Conservation (phyloP, 2,329 filamentous ascomycete genomes). For the Colletotrichum cereale region DNA sequence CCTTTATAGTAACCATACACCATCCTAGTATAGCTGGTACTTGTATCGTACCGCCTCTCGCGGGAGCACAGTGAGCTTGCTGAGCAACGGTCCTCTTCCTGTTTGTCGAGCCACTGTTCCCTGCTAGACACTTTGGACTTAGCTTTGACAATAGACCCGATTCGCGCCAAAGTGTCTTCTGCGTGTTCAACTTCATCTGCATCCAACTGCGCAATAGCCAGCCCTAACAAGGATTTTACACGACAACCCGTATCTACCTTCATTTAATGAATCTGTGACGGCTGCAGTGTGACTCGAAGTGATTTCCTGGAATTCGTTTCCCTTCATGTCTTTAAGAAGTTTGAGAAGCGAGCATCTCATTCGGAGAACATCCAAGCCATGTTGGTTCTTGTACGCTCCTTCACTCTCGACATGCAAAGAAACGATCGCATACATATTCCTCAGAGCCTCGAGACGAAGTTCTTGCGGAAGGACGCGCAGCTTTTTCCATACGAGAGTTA, state of each 20-base stretch:
- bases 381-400: neutral
- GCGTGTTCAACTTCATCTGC: neutral
- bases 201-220: neutral
- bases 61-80: neutral
- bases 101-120: neutral
- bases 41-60: neutral
- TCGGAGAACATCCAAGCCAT: neutral
- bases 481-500: neutral
- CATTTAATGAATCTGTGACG: neutral
- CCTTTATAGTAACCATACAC: constrained; percentile 1
- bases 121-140: neutral
- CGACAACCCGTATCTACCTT: neutral
- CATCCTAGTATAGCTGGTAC: neutral
- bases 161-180: neutral
- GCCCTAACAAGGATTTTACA: neutral
- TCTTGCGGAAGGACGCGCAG: neutral
- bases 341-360: neutral
- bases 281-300: neutral
- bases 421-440: neutral
- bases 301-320: neutral
- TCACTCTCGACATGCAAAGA: neutral
- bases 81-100: neutral
- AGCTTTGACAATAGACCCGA: neutral
- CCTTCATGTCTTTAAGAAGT: neutral
- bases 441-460: neutral